Evolutionary conservation across 192 early-diverging fungal genomes (phyloP), one percentile per base, ranked within the genome.

Genomic region (Rhizophlyctis rosea): DNA sequence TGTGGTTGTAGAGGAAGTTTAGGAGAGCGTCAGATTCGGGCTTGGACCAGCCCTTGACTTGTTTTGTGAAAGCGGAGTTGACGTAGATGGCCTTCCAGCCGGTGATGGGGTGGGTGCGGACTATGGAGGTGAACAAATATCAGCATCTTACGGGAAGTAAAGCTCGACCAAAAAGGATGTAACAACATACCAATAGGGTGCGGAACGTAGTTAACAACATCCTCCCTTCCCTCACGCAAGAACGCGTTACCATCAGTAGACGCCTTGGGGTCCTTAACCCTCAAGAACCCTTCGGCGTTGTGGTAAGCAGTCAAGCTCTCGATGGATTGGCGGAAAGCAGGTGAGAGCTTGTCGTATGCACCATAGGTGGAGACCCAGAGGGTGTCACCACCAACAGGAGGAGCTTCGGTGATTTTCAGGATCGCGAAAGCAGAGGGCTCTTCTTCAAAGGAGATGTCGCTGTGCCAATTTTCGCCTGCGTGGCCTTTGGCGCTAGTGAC

Each of bases 21-120:
- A 89, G 59, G 7, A 89, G 54, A 21, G 65, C 64, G 36, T 85
- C 81, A 30, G 75, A 83, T 61, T 88, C 88, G 23, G 55, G 58
- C 16, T 73, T 65, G 0, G 70, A 69, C 27, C 86, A 62, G 11
- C 70, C 72, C 11, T 73, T 72, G 63, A 89, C 86, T 30, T 72
- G 74, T 7, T 77, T 75, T 4, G 85, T 86, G 62, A 87, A 88
- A 14, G 67, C 76, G 31, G 73, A 70, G 67, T 89, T 88, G 50
- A 85, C 83, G 65, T 61, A 89, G 24, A 89, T 62, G 23, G 79
- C 71, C 58, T 87, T 88, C 81, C 82, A 81, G 14, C 84, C 82
- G 1, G 87, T 89, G 35, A 87, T 78, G 23, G 87, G 87, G 57
- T 89, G 86, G 5, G 86, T 87, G 30, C 87, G 78, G 30, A 89